Evolutionary conservation across 1,284 basidiomycete genomes (phyloP).

Genomic region (Trametes polyzona): DNA sequence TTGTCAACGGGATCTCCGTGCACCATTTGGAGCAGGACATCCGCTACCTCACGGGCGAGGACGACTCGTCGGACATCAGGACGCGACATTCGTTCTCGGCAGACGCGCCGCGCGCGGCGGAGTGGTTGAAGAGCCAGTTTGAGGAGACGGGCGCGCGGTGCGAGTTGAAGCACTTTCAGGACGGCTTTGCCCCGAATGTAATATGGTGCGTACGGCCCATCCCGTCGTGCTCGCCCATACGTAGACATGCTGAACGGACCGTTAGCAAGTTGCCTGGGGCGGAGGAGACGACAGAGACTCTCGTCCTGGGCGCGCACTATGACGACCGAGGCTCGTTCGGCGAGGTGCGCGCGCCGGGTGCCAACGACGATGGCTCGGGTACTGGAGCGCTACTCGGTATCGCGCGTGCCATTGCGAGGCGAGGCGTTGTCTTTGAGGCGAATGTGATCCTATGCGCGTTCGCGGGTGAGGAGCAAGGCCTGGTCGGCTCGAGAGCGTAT

Average conservation of each 20-base stretch:
- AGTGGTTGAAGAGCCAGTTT: slow-evolving; percentile 75
- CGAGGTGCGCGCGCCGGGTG: slow-evolving; percentile 69
- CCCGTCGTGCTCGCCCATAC: too few species aligned
- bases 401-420: slow-evolving; percentile 67
- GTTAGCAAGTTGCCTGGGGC: slow-evolving; percentile 61
- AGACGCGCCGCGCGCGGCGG: slow-evolving; percentile 72
- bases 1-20: slow-evolving; percentile 67
- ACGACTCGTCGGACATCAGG: slow-evolving; percentile 61
- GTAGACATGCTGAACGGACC: too few species aligned
- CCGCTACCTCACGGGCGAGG: slow-evolving; percentile 83
- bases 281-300: slow-evolving; percentile 56
- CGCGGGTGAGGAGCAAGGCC: slow-evolving; percentile 75
- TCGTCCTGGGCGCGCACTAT: slow-evolving; percentile 82
- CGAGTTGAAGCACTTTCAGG: slow-evolving; percentile 63
- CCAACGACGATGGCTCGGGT: slow-evolving; percentile 87
- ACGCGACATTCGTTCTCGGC: slow-evolving; percentile 79
- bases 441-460: slow-evolving; percentile 74
- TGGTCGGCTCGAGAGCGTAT: slow-evolving; percentile 69
- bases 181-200: slow-evolving; percentile 82
- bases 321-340: slow-evolving; percentile 89
- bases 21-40: slow-evolving; percentile 70
- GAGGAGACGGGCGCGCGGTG: slow-evolving; percentile 78
- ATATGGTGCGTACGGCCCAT: slow-evolving; percentile 62
- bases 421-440: slow-evolving; percentile 62
- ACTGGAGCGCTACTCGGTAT: slow-evolving; percentile 74